phyloP scores from a whole-genome alignment of 345 rosid species.

The Boechera retrofracta region DNA sequence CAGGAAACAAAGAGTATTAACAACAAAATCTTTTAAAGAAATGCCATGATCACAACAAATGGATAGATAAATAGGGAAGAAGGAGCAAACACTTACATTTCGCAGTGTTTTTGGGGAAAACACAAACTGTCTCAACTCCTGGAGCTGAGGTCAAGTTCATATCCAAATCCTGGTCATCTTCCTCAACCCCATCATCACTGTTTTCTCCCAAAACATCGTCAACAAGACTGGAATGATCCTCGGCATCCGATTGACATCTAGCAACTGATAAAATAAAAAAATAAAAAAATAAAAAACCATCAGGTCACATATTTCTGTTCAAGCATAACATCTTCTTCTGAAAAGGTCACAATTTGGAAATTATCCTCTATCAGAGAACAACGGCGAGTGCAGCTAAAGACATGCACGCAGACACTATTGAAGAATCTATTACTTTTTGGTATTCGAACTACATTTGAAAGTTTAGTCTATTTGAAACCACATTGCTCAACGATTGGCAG shows the following conservation, averaged over 20 bases:
- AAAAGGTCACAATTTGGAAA: background rate
- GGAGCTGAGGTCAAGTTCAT: conserved; percentile 66
- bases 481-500: conserved; percentile 16
- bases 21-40: background rate
- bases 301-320: conserved; percentile 15
- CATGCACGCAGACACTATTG: conserved; percentile 12
- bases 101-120: conserved; percentile 86
- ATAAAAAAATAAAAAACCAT: background rate
- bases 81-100: conserved; percentile 53
- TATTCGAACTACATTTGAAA: conserved; percentile 18
- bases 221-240: conserved; percentile 56
- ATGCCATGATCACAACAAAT: background rate
- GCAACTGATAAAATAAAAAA: conserved; percentile 54
- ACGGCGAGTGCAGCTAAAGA: background rate
- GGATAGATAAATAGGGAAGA: background rate
- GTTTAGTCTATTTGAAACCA: background rate
- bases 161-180: conserved; percentile 70
- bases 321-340: background rate
- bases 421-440: background rate
- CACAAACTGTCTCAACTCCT: conserved; percentile 69
- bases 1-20: conserved; percentile 24
- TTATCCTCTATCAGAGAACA: background rate
- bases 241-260: conserved; percentile 63
- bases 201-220: conserved; percentile 45
- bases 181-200: conserved; percentile 56